Conservation (phyloP, 2,329 filamentous ascomycete genomes). For the Xylariaceae sp. region DNA sequence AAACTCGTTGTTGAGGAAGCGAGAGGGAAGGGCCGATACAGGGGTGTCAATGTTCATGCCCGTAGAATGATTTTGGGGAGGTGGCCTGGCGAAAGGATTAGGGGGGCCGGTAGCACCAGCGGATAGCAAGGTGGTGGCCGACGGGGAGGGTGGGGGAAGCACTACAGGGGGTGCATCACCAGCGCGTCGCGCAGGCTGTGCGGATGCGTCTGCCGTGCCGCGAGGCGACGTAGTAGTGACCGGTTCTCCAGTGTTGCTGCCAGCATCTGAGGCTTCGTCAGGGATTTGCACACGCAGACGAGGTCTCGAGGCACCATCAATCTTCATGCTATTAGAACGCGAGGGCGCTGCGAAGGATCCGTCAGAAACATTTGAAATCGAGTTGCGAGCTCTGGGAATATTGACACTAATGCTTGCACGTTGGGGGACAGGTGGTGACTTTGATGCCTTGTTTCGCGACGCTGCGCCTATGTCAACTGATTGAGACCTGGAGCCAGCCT, state of each 20-base stretch:
- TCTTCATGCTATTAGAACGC: constrained; percentile 71
- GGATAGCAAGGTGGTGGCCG: constrained; percentile 77
- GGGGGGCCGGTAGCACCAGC: constrained; percentile 89
- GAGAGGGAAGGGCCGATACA: constrained; percentile 87
- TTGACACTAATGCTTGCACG: constrained; percentile 47
- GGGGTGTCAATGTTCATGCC: constrained; percentile 70
- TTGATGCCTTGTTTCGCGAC: constrained; percentile 47
- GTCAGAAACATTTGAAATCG: constrained; percentile 62
- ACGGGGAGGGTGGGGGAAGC: constrained; percentile 88
- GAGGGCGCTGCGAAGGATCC: constrained; percentile 65
- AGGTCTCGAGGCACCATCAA: constrained; percentile 63
- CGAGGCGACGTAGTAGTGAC: constrained; percentile 48
- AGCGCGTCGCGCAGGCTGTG: constrained; percentile 48
- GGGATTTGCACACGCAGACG: constrained; percentile 92
- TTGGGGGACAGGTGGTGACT: constrained; percentile 51
- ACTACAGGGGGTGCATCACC: constrained; percentile 66
- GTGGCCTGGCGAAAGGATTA: constrained; percentile 89
- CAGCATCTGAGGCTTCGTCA: constrained; percentile 77
- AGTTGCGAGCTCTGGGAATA: constrained; percentile 46
- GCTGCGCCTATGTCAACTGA: constrained; percentile 61
- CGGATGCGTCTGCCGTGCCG: constrained; percentile 55
- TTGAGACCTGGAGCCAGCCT: constrained; percentile 50
- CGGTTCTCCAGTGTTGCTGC: constrained; percentile 70
- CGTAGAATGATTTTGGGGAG: constrained; percentile 61
- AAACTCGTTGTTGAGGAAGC: constrained; percentile 84